phyloP scores from a whole-genome alignment of 2,329 filamentous ascomycete genomes.

The Fusarium kyushuense region DNA sequence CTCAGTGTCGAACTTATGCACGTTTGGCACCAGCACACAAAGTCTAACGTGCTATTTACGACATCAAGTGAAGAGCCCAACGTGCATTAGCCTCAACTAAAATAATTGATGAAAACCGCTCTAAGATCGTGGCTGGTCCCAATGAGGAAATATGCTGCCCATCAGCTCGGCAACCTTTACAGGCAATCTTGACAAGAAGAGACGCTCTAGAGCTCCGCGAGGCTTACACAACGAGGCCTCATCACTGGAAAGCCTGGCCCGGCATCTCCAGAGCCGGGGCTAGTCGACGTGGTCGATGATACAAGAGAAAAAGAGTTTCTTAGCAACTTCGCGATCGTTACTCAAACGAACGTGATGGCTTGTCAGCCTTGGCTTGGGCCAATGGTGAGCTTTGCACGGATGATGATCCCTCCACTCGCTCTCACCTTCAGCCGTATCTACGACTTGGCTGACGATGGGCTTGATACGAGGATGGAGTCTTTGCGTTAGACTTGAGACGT shows the following conservation, averaged over 20 bases:
- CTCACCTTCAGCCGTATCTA: background rate
- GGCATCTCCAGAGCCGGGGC: background rate
- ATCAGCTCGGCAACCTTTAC: slow-evolving; percentile 6
- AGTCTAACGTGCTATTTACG: slow-evolving; percentile 24
- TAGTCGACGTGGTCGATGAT: slow-evolving; percentile 20
- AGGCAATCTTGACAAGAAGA: background rate
- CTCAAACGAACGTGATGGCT: background rate
- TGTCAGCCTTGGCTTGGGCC: slow-evolving; percentile 21
- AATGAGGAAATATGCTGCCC: slow-evolving; percentile 18
- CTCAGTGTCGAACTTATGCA: slow-evolving; percentile 20
- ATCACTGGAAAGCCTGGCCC: background rate
- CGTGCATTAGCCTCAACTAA: slow-evolving; percentile 26
- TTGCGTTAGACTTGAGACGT: slow-evolving; percentile 5
- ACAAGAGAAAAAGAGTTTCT: slow-evolving; percentile 1
- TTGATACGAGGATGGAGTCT: slow-evolving; percentile 17
- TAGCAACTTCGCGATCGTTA: slow-evolving; percentile 11
- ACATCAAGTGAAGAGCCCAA: background rate
- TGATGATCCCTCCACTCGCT: slow-evolving; percentile 11
- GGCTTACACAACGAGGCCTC: slow-evolving; percentile 10
- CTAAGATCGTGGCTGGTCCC: slow-evolving; percentile 11
- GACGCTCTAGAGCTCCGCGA: slow-evolving; percentile 4
- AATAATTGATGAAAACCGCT: background rate
- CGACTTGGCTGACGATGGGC: slow-evolving; percentile 5
- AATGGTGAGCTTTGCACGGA: slow-evolving; percentile 18
- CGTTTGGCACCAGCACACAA: slow-evolving; percentile 25